Evolutionary conservation across 75 land plant genomes (phyloP).

Genomic region (Cunninghamia lanceolata): DNA sequence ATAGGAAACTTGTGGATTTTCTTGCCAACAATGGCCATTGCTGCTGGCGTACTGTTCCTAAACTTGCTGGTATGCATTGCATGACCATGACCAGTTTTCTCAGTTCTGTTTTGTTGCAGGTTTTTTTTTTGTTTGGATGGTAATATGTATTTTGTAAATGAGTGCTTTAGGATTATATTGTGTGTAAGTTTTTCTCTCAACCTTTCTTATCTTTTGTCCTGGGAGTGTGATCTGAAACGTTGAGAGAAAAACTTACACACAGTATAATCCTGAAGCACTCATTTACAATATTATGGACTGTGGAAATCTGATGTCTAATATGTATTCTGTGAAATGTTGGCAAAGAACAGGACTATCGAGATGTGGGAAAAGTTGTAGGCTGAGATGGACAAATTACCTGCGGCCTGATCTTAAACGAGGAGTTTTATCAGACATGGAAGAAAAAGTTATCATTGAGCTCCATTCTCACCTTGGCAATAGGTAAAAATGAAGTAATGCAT

Average conservation of each 20-base stretch:
- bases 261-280: too few species aligned
- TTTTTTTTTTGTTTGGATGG: too few species aligned
- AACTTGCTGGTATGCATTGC: conserved; percentile 55
- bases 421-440: conserved; percentile 15
- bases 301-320: too few species aligned
- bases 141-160: too few species aligned
- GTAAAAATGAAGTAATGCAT: too few species aligned
- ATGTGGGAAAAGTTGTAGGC: conserved; percentile 31
- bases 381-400: conserved; percentile 25
- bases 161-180: too few species aligned
- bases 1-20: conserved; percentile 72
- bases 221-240: too few species aligned
- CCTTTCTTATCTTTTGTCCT: too few species aligned
- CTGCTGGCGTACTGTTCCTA: conserved; percentile 79
- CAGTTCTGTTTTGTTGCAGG: not conserved
- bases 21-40: conserved; percentile 70
- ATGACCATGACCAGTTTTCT: not conserved
- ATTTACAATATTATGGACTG: too few species aligned
- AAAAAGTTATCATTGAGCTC: conserved; percentile 19
- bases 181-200: too few species aligned
- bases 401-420: conserved; percentile 29
- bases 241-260: too few species aligned
- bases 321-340: not conserved
- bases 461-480: conserved; percentile 23
- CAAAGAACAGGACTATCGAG: conserved; percentile 12